A percentile compares a stretch with the other conserved stretches of the same genome.
phyloP scores from a whole-genome alignment of 345 rosid genomes.

The Reutealis trisperma region DNA sequence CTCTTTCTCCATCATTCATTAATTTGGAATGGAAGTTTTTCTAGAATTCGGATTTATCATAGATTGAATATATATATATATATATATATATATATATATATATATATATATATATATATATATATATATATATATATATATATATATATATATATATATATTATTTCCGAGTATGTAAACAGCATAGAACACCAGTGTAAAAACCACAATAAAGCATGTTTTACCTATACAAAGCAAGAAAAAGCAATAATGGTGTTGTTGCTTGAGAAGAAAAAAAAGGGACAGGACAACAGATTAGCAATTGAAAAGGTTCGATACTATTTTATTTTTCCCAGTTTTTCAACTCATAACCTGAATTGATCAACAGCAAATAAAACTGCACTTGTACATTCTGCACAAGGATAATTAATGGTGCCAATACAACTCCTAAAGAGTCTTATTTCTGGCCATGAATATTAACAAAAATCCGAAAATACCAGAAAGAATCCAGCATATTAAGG shows the following conservation, averaged over 20 bases:
- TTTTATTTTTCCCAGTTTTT: background rate
- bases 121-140: background rate
- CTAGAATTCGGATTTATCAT: too few relatives aligned
- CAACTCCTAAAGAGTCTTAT: background rate
- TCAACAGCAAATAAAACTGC: background rate
- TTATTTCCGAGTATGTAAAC: background rate
- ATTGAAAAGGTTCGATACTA: background rate
- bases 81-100: background rate
- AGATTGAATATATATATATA: background rate
- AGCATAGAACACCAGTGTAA: too few relatives aligned
- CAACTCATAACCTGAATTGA: background rate
- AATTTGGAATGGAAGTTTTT: background rate
- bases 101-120: background rate
- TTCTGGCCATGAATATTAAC: background rate
- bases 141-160: background rate
- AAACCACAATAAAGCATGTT: background rate
- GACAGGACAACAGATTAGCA: background rate
- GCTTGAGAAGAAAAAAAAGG: background rate
- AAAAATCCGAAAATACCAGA: background rate
- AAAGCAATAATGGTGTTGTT: background rate
- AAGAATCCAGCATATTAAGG: background rate
- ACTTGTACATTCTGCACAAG: background rate
- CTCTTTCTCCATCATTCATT: background rate
- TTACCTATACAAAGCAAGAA: background rate
- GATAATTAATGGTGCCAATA: background rate